These are phyloP conservation scores for Microcera coccophila DNA, from an alignment of 2,329 filamentous ascomycete genomes.

Conservation along the genomic window DNA sequence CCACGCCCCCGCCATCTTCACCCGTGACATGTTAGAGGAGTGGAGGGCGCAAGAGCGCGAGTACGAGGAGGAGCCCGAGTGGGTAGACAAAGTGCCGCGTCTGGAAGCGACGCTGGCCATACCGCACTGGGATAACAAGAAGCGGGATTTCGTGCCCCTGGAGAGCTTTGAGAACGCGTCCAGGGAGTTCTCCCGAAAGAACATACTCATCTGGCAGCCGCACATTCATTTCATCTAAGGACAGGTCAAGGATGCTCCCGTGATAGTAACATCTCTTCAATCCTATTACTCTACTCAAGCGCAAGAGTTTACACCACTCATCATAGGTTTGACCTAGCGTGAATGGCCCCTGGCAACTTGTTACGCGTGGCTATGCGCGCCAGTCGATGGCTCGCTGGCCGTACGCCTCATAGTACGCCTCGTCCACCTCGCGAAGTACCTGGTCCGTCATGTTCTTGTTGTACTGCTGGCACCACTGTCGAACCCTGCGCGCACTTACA, in stretches of 20 bases:
- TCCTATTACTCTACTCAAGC: too few species aligned
- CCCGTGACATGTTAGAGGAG: conserved; percentile 13
- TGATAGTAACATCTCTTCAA: too few species aligned
- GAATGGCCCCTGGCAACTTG: too few species aligned
- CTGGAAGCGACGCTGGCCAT: conserved; percentile 8
- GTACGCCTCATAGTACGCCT: conserved; percentile 10
- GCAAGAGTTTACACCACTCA: too few species aligned
- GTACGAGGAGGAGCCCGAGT: conserved; percentile 10
- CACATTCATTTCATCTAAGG: conserved; percentile 17
- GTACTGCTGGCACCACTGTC: conserved; percentile 16
- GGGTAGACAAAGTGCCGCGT: conserved; percentile 9
- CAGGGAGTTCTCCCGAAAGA: conserved; percentile 11
- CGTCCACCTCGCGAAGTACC: conserved; percentile 10
- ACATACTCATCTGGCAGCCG: conserved; percentile 15
- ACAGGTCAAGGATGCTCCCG: too few species aligned
- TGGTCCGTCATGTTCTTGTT: conserved; percentile 13
- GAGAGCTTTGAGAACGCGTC: conserved; percentile 7
- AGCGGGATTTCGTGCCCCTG: conserved; percentile 10
- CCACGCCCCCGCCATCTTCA: conserved; percentile 16
- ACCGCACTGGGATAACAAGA: conserved; percentile 13
- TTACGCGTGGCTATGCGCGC: conserved; percentile 9
- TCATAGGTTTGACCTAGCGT: too few species aligned
- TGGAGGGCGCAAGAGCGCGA: conserved; percentile 13
- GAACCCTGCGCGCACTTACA: conserved; percentile 5
- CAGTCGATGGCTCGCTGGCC: conserved; percentile 14